Base-by-base conservation (phyloP, 495 filamentous ascomycete genomes). In the Mytilinidion resinicola region DNA sequence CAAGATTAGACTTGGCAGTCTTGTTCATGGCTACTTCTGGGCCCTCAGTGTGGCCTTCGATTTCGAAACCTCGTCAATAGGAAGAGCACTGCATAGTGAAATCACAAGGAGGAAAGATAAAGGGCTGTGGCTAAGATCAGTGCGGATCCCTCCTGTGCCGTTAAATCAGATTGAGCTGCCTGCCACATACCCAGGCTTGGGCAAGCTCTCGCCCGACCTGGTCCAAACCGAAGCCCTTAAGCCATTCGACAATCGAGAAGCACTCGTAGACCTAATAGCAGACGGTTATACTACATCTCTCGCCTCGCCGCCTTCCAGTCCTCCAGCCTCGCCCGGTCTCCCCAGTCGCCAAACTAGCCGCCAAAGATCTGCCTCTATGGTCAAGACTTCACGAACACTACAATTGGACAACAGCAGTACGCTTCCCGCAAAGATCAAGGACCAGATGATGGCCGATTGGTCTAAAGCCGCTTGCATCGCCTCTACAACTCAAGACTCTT, bases 21-120 rank as follows among this genome's bases (percentile, higher is more conserved):
- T 96, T 51, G 86, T 91, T 20, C 87, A 92, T 67, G 90, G 91
- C 6, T 96, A 96, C 72, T 80, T 96, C 46, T 90, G 88, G 83
- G 77, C 82, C 15, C 62, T 96, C 57, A 84, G 79, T 17, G 85
- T 91, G 60, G 82, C 80, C 55, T 93, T 95, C 60, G 83, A 89
- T 10, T 85, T 92, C 60, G 85, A 90, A 41, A 76, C 77, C 9
- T 82, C 84, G 0, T 71, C 73, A 12, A 74, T 86, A 35, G 90
- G 89, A 9, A 76, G 78, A 43, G 82, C 80, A 10, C 83, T 96
- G 33, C 79, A 85, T 54, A 82, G 77, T 46, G 91, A 96, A 69
- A 86, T 96, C 53, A 76, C 82, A 35, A 81, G 84, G 49, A 79
- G 91, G 41, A 84, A 82, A 66, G 79, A 76, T 55, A 82, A 86